Evolutionary conservation across 352 stramenopile genomes (phyloP).

Genomic region (Phytophthora tubulina): DNA sequence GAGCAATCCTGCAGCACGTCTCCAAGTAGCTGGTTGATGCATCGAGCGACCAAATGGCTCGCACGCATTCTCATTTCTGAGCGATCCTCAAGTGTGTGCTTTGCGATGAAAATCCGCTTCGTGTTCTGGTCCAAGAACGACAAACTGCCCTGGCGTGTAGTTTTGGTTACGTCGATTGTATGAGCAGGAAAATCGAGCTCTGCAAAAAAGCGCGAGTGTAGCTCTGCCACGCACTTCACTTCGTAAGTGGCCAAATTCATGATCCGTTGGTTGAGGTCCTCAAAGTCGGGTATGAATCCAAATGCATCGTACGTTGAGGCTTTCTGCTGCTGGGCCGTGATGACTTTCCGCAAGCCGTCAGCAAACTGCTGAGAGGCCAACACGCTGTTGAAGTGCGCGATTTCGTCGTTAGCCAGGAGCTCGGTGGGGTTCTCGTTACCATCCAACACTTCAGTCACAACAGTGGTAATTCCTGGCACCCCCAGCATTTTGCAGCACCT

Average conservation of each 20-base stretch:
- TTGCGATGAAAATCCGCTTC: conserved; percentile 64
- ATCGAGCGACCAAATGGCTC: conserved; percentile 67
- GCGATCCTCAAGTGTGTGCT: conserved; percentile 44
- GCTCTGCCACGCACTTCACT: conserved; percentile 57
- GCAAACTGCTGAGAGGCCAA: conserved; percentile 64
- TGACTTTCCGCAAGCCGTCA: conserved; percentile 68
- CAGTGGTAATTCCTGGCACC: conserved; percentile 64
- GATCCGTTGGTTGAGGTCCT: conserved; percentile 71
- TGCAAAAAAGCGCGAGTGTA: conserved; percentile 75
- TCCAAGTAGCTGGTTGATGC: conserved; percentile 77
- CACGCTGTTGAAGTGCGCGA: conserved; percentile 64
- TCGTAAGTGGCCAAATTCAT: conserved; percentile 54
- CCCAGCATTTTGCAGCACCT: conserved; percentile 64
- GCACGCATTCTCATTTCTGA: conserved; percentile 50
- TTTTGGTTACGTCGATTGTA: conserved; percentile 73
- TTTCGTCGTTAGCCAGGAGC: conserved; percentile 39
- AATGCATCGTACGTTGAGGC: conserved; percentile 51
- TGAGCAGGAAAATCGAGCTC: conserved; percentile 58
- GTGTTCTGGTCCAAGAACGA: conserved; percentile 62
- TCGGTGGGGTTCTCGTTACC: conserved; percentile 23
- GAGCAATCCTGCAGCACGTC: conserved; percentile 71
- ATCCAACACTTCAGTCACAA: conserved; percentile 74
- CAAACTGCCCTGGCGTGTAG: conserved; percentile 54
- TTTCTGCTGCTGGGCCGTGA: conserved; percentile 77
- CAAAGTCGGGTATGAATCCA: conserved; percentile 63